Percentiles rank a stretch among this genome's conserved stretches.
Conservation (phyloP, 2,329 filamentous ascomycete genomes). For the Fusarium bulbicola region DNA sequence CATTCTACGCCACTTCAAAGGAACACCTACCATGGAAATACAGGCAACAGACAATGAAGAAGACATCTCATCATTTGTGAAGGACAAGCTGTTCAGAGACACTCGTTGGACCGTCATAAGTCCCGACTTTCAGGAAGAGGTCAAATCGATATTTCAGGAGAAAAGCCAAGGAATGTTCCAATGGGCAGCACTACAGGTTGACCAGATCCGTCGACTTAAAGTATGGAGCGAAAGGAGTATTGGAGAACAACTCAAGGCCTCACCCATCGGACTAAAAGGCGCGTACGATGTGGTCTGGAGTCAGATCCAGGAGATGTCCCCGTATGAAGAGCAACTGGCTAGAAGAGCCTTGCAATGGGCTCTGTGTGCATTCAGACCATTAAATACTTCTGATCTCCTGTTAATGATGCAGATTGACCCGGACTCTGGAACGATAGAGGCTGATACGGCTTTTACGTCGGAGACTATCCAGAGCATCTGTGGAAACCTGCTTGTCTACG, state of each 20-base stretch:
- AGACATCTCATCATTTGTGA: rapidly evolving
- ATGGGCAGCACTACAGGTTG: neutral
- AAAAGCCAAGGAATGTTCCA: neutral
- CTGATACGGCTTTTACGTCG: rapidly evolving
- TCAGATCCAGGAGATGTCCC: neutral
- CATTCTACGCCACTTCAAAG: rapidly evolving
- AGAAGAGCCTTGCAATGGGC: rapidly evolving
- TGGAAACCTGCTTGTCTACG: neutral
- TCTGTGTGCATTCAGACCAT: rapidly evolving
- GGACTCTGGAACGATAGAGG: rapidly evolving
- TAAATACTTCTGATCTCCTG: rapidly evolving
- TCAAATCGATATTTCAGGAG: rapidly evolving
- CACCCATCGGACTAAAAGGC: rapidly evolving
- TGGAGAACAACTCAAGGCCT: rapidly evolving
- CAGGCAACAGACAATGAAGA: rapidly evolving
- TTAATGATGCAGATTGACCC: rapidly evolving
- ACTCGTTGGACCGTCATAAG: rapidly evolving
- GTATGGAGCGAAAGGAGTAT: rapidly evolving
- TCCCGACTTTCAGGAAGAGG: rapidly evolving
- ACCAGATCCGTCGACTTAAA: rapidly evolving
- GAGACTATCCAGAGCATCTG: neutral
- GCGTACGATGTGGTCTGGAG: neutral
- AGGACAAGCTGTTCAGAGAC: rapidly evolving
- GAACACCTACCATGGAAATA: rapidly evolving
- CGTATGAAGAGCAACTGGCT: rapidly evolving